Evolutionary conservation across 2,329 filamentous ascomycete species (phyloP).

Genomic region (Fusarium tanahbumbuense): DNA sequence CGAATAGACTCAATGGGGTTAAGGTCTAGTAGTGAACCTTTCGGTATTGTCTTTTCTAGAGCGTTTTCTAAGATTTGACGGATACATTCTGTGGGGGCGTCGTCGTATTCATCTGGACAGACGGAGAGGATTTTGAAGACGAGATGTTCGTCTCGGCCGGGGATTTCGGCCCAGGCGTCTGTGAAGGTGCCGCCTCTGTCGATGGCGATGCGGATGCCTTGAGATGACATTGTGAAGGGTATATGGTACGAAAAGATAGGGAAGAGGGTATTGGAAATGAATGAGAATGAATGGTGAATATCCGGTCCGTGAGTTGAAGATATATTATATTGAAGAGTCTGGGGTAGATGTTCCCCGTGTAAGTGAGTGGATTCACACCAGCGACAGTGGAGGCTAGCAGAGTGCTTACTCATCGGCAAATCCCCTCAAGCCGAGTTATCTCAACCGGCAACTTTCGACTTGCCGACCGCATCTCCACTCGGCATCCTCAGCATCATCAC

Average conservation of each 20-base stretch:
- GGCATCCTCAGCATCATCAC: neutral
- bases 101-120: conserved; percentile 77
- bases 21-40: conserved; percentile 51
- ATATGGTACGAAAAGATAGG: neutral
- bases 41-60: conserved; percentile 48
- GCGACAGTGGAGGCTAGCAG: neutral
- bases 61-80: conserved; percentile 57
- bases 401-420: conserved; percentile 31
- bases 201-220: conserved; percentile 46
- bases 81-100: conserved; percentile 80
- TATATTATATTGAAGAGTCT: conserved; percentile 29
- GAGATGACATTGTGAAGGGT: conserved; percentile 29
- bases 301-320: conserved; percentile 19
- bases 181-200: conserved; percentile 48
- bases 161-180: conserved; percentile 43
- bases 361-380: conserved; percentile 17
- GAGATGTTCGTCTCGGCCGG: conserved; percentile 37
- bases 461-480: conserved; percentile 28
- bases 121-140: conserved; percentile 55
- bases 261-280: neutral
- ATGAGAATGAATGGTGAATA: neutral
- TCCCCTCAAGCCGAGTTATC: neutral
- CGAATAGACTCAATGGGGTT: conserved; percentile 71
- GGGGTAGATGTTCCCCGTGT: conserved; percentile 2
- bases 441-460: conserved; percentile 14